Base-by-base conservation (phyloP, 345 rosid species). In the Acer yangbiense region DNA sequence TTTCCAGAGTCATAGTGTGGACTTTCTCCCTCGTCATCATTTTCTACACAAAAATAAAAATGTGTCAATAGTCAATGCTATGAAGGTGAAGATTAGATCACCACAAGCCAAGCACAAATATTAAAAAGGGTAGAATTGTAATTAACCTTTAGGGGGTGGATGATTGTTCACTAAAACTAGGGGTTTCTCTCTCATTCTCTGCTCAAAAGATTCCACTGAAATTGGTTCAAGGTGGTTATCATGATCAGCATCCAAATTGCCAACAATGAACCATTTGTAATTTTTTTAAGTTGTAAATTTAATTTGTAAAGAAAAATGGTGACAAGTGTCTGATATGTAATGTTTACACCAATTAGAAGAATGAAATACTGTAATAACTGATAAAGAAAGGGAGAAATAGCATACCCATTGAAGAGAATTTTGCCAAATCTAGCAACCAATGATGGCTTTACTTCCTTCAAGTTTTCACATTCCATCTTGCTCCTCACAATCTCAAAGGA, bases 381-480 rank as follows among this genome's bases (percentile, higher is more conserved):
- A 55, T 44, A 2, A 39, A 11, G 6, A 18, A 67, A 18, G 71
- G 12, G n/a, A 52, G 48, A 44, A 27, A 74, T 64, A 44, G 69
- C 90, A 77, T 82, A 88, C 96, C 85, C 66, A 7, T 66, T 76
- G 69, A 92, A 92, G 61, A 78, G 48, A 58, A 81, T 60, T 80
- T 84, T 90, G 43, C 97, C 91, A 82, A 90, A 77, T 79, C 94
- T 81, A 73, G 89, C 96, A 63, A 88, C 86, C 76, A 91, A 54
- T 75, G 68, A 64, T 50, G 87, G 85, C 75, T 86, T 90, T 41
- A 80, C 50, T 41, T 27, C 82, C 39, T 73, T 79, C 61, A 63
- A 27, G 57, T 46, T 75, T 2, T 68, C 63, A 32, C 54, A 10
- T 64, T 83, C 79, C 63, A 69, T 78, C 75, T 74, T 69, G 17